A percentile compares a stretch with the other conserved stretches of the same genome.
Conservation (phyloP, 352 stramenopile genomes). For the Globisporangium parvum region DNA sequence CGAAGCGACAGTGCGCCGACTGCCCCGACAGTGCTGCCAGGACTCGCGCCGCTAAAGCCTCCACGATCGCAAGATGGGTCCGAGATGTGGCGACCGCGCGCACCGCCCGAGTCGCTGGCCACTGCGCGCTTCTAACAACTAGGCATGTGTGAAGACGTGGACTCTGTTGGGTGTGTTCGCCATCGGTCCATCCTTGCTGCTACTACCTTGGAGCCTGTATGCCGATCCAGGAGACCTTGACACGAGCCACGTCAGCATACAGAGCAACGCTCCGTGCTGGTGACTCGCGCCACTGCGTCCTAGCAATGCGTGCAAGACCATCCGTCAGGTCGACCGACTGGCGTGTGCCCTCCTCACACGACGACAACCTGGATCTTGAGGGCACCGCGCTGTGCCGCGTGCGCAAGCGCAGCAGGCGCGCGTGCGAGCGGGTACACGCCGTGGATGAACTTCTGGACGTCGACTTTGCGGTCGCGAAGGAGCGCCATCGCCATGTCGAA, state of each 20-base stretch:
- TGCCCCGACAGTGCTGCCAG: conserved; percentile 12
- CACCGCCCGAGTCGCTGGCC: conserved; percentile 7
- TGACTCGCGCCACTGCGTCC: no score
- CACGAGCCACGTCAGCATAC: no score
- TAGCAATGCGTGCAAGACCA: no score
- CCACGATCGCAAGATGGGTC: conserved; percentile 10
- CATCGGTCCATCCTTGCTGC: no score
- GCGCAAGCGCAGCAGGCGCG: conserved; percentile 34
- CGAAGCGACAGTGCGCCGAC: no score
- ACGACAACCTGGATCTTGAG: conserved; percentile 66
- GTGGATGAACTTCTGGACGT: conserved; percentile 64
- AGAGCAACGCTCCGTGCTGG: no score
- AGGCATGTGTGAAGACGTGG: not conserved
- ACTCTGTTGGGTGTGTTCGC: no score
- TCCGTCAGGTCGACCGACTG: no score
- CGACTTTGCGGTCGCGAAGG: conserved; percentile 36
- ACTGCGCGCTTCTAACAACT: conserved; percentile 26
- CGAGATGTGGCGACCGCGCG: conserved; percentile 22
- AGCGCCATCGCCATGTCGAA: conserved; percentile 51
- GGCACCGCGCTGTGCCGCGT: conserved; percentile 36
- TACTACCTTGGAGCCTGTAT: no score
- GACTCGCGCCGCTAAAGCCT: not conserved
- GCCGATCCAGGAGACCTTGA: no score
- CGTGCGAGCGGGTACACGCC: conserved; percentile 54
- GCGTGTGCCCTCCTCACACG: not conserved